A percentile compares a stretch with the other conserved stretches of the same genome.
These are phyloP conservation scores for Yarrowia galli DNA, from an alignment of 1,139 yeast genomes.

Conservation along the genomic window DNA sequence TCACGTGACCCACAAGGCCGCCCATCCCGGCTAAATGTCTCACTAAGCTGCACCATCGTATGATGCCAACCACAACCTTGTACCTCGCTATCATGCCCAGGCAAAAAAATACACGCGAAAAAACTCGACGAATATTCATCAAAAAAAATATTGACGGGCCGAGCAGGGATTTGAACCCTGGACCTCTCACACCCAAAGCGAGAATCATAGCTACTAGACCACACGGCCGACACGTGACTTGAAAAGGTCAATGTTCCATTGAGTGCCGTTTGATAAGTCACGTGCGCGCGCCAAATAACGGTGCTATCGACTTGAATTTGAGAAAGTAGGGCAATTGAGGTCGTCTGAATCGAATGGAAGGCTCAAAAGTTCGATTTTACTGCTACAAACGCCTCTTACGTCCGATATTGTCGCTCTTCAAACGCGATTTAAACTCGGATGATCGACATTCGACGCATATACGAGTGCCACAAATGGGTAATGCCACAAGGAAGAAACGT, in stretches of 20 bases:
- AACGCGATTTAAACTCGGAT: not conserved
- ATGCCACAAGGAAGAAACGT: not conserved
- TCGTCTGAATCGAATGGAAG: no score
- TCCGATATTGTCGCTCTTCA: not conserved
- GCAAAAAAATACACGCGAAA: not conserved
- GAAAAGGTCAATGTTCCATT: not conserved
- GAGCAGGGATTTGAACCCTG: slow-evolving; percentile 55
- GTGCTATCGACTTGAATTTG: no score
- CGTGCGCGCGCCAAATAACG: not conserved
- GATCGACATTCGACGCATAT: slow-evolving; percentile 20
- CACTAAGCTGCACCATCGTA: slow-evolving; percentile 19
- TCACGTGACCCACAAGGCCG: not conserved
- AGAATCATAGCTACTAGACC: slow-evolving; percentile 51
- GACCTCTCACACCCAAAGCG: slow-evolving; percentile 54
- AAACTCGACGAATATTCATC: not conserved
- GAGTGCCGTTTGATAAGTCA: not conserved
- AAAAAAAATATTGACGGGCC: slow-evolving; percentile 47
- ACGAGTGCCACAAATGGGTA: not conserved
- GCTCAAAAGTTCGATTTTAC: no score
- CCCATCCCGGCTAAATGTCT: slow-evolving; percentile 17
- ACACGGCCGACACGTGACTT: slow-evolving; percentile 46
- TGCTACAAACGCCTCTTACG: no score
- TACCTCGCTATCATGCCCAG: slow-evolving; percentile 8
- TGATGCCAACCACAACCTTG: slow-evolving; percentile 31
- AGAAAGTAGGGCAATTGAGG: no score